Base-by-base conservation (phyloP, 257 asterid genomes). In the Plantago ovata region DNA sequence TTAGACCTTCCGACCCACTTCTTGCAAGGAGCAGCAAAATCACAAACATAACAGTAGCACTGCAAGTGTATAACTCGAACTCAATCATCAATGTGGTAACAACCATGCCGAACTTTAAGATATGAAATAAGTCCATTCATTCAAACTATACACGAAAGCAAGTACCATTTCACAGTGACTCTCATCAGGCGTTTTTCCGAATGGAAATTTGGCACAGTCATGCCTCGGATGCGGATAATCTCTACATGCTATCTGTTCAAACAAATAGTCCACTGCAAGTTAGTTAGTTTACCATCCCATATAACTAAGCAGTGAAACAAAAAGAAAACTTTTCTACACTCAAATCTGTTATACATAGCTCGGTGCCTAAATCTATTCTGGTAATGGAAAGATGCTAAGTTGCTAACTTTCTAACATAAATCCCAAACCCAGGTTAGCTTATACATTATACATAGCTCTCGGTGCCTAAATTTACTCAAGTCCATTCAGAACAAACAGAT, bases 151-250 rank as follows among this genome's bases (percentile, higher is more conserved):
- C 13, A 51, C 22, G 16, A 6, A n/a, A 42, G 13, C 2, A 53
- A 53, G 20, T 53, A 53, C 58, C 58, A 53, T 46, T 49, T 62
- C 21, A 44, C 87, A 81, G 67, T 47, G 9, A 13, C 15, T 61
- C 61, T 56, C 69, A 11, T 77, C 78, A 45, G 67, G 61, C 13
- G 84, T 75, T 38, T 38, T 72, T 56, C 13, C 64, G 57, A 75
- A 81, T 3, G 78, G 76, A 60, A 48, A 42, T 53, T 70, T 62
- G 7, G 9, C 60, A 42, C 87, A 81, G 9, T 55, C 53, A 56
- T 81, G 78, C 57, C 87, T 69, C 19, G 84, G 59, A 68, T 81
- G 87, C n/a, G 87, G 84, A 63, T 61, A 81, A 56, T 81, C 87
- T 63, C 84, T 28, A 28, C 36, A 28, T 28, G 36, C 87, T 61